A percentile compares a stretch with the other conserved stretches of the same genome.
Evolutionary conservation across 495 filamentous ascomycete genomes (phyloP).

Genomic region (Monascus purpureus): DNA sequence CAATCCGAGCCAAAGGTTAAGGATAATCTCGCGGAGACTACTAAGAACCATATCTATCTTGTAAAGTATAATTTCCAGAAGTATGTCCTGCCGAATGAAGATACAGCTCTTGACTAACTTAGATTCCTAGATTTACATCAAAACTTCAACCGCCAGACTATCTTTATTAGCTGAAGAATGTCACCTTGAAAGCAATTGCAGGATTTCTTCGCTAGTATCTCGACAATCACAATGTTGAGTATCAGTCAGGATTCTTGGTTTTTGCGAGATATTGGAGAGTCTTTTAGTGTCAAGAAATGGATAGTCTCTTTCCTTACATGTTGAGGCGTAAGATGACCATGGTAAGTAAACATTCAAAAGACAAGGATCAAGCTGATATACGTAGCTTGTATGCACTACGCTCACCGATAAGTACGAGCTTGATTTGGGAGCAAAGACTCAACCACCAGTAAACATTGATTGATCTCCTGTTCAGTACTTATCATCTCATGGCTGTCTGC

Average conservation of each 20-base stretch:
- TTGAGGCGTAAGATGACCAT: background rate
- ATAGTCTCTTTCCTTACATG: background rate
- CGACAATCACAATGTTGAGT: background rate
- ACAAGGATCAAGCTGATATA: background rate
- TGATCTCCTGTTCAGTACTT: background rate
- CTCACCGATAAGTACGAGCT: constrained; percentile 1
- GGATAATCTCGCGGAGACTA: too few species aligned
- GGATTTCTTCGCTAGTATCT: background rate
- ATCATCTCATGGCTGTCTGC: background rate
- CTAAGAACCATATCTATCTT: too few species aligned
- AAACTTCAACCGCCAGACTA: background rate
- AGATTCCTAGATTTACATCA: background rate
- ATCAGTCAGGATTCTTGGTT: background rate
- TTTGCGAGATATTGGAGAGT: background rate
- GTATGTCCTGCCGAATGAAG: constrained; percentile 1
- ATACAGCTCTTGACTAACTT: background rate
- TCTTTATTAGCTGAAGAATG: background rate
- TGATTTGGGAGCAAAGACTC: background rate
- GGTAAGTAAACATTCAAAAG: background rate
- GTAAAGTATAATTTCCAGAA: constrained; percentile 1
- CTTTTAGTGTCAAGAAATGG: background rate
- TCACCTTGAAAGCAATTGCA: background rate
- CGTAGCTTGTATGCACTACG: background rate
- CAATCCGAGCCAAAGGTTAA: too few species aligned
- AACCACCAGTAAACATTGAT: background rate